Evolutionary conservation across 768 basidiomycete species (phyloP).

Genomic region (Amanita pallidorosea): DNA sequence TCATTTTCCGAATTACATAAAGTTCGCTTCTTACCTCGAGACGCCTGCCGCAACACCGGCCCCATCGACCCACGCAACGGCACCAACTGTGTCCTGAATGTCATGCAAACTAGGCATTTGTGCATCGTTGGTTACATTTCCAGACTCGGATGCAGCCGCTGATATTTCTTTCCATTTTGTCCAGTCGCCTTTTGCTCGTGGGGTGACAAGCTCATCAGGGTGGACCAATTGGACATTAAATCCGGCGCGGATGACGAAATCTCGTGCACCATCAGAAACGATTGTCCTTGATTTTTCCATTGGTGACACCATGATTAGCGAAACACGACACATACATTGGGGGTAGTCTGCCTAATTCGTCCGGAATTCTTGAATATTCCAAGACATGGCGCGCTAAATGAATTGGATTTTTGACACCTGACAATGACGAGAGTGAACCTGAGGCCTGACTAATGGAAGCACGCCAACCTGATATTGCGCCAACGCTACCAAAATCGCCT

Average conservation of each 20-base stretch:
- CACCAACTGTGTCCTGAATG: conserved; percentile 77
- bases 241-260: conserved; percentile 37
- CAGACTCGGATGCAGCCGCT: conserved; percentile 9
- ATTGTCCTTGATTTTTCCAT: conserved; percentile 35
- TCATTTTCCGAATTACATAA: background rate
- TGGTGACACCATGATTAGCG: background rate
- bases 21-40: conserved; percentile 41
- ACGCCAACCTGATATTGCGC: conserved; percentile 55
- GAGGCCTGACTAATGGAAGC: background rate
- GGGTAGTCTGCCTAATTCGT: conserved; percentile 53
- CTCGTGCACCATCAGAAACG: conserved; percentile 47
- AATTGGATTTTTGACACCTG: conserved; percentile 67
- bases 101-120: conserved; percentile 13
- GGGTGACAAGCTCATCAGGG: conserved; percentile 36
- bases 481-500: conserved; percentile 54
- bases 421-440: background rate
- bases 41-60: conserved; percentile 58
- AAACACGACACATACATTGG: conserved; percentile 41
- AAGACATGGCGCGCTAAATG: conserved; percentile 46
- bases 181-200: conserved; percentile 45
- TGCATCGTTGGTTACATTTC: background rate
- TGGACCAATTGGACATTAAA: conserved; percentile 14
- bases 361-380: conserved; percentile 33
- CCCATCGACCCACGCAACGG: conserved; percentile 41
- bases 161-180: conserved; percentile 44